Evolutionary conservation across 2,329 filamentous ascomycete genomes (phyloP).

Genomic region (Chrysoporthe puriensis): DNA sequence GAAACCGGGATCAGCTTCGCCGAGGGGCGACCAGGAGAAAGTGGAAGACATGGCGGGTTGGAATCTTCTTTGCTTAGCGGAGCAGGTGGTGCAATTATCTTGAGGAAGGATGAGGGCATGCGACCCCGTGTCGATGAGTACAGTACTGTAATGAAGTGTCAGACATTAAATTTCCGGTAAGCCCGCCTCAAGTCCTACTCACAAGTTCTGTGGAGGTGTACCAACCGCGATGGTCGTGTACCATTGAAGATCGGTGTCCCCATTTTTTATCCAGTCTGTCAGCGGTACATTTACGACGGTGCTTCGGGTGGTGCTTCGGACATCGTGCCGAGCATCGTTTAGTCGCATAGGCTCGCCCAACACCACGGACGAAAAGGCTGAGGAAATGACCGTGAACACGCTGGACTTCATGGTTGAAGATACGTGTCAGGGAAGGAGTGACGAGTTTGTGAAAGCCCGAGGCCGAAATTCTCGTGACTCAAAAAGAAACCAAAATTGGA

Average conservation of each 20-base stretch:
- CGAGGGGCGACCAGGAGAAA: conserved; percentile 18
- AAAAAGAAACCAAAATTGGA: not conserved
- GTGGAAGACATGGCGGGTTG: conserved; percentile 18
- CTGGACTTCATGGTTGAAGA: not conserved
- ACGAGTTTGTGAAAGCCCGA: not conserved
- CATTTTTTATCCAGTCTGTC: conserved; percentile 25
- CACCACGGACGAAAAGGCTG: not conserved
- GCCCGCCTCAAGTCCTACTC: not conserved
- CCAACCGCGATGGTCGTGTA: conserved; percentile 23
- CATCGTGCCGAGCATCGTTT: no score
- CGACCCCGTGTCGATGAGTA: conserved; percentile 27
- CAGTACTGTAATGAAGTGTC: conserved; percentile 15
- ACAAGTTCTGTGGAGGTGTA: conserved; percentile 24
- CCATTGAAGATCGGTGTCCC: conserved; percentile 26
- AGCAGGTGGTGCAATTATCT: conserved; percentile 25
- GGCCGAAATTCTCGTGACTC: not conserved
- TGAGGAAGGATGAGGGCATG: conserved; percentile 16
- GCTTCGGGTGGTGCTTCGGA: not conserved
- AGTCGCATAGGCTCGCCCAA: not conserved
- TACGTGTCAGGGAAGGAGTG: not conserved
- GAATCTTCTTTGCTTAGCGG: conserved; percentile 19
- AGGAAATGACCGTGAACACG: not conserved
- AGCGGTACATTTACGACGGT: conserved; percentile 14
- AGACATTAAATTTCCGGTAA: not conserved
- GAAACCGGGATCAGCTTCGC: conserved; percentile 6